Evolutionary conservation across 176 grass and related monocot species (phyloP).

Genomic region (Chrysopogon serrulatus): DNA sequence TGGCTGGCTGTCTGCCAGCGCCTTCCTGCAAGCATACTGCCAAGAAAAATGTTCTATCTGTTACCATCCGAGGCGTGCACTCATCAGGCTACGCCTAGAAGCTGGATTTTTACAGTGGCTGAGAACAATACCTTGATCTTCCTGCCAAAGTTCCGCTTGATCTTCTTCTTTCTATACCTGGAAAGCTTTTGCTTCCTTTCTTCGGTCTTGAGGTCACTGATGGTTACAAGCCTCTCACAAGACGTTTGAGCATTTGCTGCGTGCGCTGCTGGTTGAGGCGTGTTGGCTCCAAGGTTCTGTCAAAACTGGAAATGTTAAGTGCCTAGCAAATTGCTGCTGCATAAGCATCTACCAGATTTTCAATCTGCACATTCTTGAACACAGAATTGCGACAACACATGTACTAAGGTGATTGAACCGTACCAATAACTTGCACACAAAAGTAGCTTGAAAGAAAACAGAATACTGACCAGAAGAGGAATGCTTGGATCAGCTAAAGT

Average conservation of each 20-base stretch:
- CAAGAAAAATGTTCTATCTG: neutral
- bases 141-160: slow-evolving; percentile 88
- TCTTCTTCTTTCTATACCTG: slow-evolving; percentile 97
- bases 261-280: slow-evolving; percentile 41
- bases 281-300: slow-evolving; percentile 78
- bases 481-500: slow-evolving; percentile 19
- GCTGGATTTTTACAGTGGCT: neutral
- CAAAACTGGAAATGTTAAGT: slow-evolving; percentile 12
- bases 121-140: slow-evolving; percentile 89
- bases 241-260: slow-evolving; percentile 29
- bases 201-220: slow-evolving; percentile 74
- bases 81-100: neutral
- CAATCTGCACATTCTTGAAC: neutral
- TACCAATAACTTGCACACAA: neutral
- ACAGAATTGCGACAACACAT: neutral
- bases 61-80: neutral
- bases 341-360: neutral
- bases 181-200: slow-evolving; percentile 94
- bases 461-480: neutral
- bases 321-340: neutral
- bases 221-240: slow-evolving; percentile 78
- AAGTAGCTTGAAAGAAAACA: slow-evolving; percentile 8
- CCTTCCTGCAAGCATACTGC: slow-evolving; percentile 98
- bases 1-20: slow-evolving; percentile 95
- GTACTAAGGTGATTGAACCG: neutral